phyloP scores from a whole-genome alignment of 352 stramenopile genomes.

The Phytophthora pisi region DNA sequence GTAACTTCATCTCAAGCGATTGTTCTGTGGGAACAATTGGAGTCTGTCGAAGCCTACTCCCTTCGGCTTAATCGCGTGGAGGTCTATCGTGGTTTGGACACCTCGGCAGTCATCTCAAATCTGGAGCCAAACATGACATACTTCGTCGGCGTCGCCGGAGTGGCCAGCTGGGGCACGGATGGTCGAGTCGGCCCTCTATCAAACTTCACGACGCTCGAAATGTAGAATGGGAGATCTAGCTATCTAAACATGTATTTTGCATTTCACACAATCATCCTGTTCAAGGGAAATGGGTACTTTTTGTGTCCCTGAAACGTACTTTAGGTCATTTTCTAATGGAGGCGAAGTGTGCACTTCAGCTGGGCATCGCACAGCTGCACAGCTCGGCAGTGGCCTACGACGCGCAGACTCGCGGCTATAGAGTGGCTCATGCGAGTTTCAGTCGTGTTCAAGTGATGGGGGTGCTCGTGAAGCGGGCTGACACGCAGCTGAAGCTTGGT shows the following conservation, averaged over 20 bases:
- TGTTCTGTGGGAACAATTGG: conserved; percentile 57
- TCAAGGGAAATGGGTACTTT: too few species aligned
- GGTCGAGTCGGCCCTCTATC: conserved; percentile 52
- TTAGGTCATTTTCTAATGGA: conserved; percentile 21
- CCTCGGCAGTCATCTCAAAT: conserved; percentile 39
- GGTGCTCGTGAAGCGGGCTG: conserved; percentile 30
- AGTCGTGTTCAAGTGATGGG: conserved; percentile 40
- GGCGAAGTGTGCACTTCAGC: conserved; percentile 26
- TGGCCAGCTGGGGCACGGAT: conserved; percentile 68
- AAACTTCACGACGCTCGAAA: conserved; percentile 72
- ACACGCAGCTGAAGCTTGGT: conserved; percentile 41
- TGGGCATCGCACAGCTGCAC: conserved; percentile 42
- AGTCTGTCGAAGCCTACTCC: conserved; percentile 68
- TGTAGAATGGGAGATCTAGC: conserved; percentile 1
- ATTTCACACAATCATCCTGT: background rate
- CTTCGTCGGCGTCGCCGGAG: conserved; percentile 69
- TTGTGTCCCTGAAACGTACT: too few species aligned
- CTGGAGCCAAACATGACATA: conserved; percentile 76
- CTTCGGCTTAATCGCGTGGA: conserved; percentile 78
- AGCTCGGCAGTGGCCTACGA: conserved; percentile 29
- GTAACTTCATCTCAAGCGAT: conserved; percentile 45
- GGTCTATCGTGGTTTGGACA: conserved; percentile 65
- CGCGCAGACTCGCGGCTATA: conserved; percentile 22
- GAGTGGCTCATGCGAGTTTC: conserved; percentile 21
- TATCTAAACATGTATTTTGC: background rate